Evolutionary conservation across 1,139 yeast genomes (phyloP).

Genomic region (Casaregolazyma suthepensis): DNA sequence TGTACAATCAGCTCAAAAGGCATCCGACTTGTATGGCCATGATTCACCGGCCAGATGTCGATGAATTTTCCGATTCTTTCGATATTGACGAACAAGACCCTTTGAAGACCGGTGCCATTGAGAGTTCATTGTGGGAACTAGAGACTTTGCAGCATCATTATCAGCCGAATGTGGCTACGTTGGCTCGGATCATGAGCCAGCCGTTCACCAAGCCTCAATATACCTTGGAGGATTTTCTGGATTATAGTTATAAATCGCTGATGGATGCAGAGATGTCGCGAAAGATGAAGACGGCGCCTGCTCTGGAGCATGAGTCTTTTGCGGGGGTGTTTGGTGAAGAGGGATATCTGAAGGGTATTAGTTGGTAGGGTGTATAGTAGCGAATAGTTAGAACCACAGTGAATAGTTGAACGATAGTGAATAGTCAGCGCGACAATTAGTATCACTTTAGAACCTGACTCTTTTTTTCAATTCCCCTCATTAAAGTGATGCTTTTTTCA

Average conservation of each 20-base stretch:
- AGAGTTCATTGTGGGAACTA: conserved; percentile 88
- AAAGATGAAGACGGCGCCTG: conserved; percentile 62
- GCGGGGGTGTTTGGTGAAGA: conserved; percentile 35
- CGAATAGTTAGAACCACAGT: too few relatives aligned
- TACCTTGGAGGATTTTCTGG: conserved; percentile 88
- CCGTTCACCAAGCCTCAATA: conserved; percentile 85
- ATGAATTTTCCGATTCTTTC: conserved; percentile 58
- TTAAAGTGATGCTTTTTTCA: conserved; percentile 38
- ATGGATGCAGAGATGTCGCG: conserved; percentile 70
- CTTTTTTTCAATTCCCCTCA: conserved; percentile 14
- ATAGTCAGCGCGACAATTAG: too few relatives aligned
- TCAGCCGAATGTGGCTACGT: conserved; percentile 91
- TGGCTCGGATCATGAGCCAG: conserved; percentile 81
- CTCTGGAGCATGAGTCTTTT: conserved; percentile 70
- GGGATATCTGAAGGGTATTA: conserved; percentile 9
- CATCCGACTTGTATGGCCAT: conserved; percentile 93
- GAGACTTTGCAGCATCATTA: conserved; percentile 79
- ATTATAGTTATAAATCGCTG: conserved; percentile 77
- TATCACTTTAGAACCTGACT: not conserved
- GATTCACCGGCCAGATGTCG: conserved; percentile 52
- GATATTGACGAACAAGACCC: conserved; percentile 64
- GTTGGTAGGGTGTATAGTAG: too few relatives aligned
- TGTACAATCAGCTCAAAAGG: conserved; percentile 78
- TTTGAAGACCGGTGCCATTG: conserved; percentile 67
- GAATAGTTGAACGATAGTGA: not conserved